Percentiles rank a stretch among this genome's conserved stretches.
Conservation (phyloP, 2,329 filamentous ascomycete species). For the Nemania sp. region DNA sequence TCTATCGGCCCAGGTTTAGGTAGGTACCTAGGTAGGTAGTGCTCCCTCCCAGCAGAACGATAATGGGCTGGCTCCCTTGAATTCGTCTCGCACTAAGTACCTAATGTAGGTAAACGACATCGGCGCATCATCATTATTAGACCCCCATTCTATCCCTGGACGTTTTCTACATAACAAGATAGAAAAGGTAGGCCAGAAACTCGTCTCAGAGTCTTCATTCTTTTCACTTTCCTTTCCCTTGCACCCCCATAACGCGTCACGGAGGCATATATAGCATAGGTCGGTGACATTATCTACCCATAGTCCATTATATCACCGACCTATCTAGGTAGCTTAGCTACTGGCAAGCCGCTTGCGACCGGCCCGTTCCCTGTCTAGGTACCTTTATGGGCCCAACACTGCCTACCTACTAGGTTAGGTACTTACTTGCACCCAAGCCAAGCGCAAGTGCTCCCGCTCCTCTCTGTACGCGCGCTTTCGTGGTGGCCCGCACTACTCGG, state of each 20-base stretch:
- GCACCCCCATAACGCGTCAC: not conserved
- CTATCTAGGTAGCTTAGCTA: constrained; percentile 11
- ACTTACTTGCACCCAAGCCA: not conserved
- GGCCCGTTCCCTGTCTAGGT: constrained; percentile 38
- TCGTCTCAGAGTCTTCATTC: not conserved
- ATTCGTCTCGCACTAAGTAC: constrained; percentile 21
- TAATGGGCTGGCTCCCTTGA: constrained; percentile 14
- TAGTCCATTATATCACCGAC: not conserved
- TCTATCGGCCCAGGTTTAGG: not conserved
- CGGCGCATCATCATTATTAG: not conserved
- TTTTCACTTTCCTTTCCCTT: not conserved
- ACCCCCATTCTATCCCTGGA: constrained; percentile 2
- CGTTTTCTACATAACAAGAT: not conserved
- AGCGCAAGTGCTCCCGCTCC: constrained; percentile 15
- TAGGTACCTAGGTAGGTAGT: too few relatives aligned
- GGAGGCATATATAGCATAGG: too few relatives aligned
- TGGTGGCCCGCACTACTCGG: constrained; percentile 11
- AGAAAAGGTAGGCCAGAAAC: not conserved
- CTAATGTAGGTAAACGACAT: too few relatives aligned
- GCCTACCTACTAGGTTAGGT: not conserved
- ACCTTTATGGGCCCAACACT: constrained; percentile 24
- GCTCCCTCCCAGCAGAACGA: constrained; percentile 15
- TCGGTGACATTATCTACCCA: too few relatives aligned
- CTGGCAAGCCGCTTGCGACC: constrained; percentile 37
- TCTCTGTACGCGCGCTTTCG: constrained; percentile 21